Conservation (phyloP, 148 eudicot species). For the Rhododendron henanense region DNA sequence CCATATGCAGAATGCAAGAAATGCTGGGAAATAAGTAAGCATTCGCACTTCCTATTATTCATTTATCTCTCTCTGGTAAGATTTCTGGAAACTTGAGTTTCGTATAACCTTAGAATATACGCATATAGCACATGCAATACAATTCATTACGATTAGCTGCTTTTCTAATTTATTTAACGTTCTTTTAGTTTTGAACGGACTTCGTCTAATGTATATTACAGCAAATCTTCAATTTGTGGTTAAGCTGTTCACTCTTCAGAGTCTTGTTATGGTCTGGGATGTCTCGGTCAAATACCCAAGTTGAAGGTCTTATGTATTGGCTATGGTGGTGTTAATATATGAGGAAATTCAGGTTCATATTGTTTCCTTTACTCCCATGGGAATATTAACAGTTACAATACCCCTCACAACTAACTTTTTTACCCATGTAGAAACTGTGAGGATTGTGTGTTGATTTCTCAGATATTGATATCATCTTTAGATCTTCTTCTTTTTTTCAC, state of each 20-base stretch:
- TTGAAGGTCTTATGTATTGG: no score
- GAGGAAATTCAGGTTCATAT: no score
- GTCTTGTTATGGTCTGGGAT: not conserved
- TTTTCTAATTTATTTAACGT: no score
- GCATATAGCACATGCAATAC: not conserved
- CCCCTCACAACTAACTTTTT: no score
- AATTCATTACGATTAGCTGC: not conserved
- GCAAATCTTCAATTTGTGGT: not conserved
- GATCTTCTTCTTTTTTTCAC: no score
- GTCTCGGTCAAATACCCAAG: not conserved
- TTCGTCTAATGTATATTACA: not conserved
- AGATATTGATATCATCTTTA: not conserved
- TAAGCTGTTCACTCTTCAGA: not conserved
- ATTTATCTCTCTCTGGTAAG: not conserved
- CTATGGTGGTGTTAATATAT: no score
- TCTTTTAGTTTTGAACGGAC: not conserved
- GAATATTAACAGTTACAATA: no score
- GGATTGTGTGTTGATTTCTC: not conserved
- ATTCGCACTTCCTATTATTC: not conserved
- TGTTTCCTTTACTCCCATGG: no score
- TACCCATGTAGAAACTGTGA: not conserved
- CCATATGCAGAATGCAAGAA: constrained; percentile 15
- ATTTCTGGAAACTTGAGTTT: not conserved
- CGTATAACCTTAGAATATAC: not conserved
- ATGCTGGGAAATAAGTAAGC: constrained; percentile 22